Conservation (phyloP, 257 asterid genomes). For the Gardenia jasminoides region DNA sequence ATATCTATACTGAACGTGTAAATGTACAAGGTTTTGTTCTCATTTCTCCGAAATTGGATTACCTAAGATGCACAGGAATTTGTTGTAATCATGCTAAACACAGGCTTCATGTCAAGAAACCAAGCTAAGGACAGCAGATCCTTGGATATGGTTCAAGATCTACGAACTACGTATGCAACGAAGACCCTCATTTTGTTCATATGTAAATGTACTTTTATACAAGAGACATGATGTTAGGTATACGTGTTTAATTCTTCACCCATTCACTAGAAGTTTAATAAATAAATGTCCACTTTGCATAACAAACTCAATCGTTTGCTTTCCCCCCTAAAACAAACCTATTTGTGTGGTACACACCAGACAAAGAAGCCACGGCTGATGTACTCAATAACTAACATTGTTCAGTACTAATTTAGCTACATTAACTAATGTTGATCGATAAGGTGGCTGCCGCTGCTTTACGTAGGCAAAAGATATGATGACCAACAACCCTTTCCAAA, state of each 20-base stretch:
- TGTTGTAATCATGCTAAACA: no score
- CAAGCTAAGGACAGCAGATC: not conserved
- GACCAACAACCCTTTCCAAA: constrained; percentile 10
- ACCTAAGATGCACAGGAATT: not conserved
- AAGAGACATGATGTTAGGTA: not conserved
- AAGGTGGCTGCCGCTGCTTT: not conserved
- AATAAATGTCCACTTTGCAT: not conserved
- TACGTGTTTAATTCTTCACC: not conserved
- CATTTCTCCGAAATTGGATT: not conserved
- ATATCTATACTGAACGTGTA: no score
- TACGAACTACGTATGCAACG: not conserved
- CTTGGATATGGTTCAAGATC: not conserved
- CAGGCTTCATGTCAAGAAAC: not conserved
- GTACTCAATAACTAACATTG: not conserved
- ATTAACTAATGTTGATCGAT: not conserved
- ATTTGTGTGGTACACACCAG: constrained; percentile 9
- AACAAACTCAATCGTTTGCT: constrained; percentile 5
- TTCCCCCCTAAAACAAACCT: constrained; percentile 13
- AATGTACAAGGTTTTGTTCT: no score
- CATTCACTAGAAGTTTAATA: not conserved
- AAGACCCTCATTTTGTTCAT: not conserved
- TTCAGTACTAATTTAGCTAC: not conserved
- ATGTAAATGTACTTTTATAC: not conserved
- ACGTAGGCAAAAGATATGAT: not conserved
- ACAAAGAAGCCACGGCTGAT: constrained; percentile 13